A percentile compares a stretch with the other conserved stretches of the same genome.
phyloP scores from a whole-genome alignment of 23 red algal species.

The Cyanidiococcus yangmingshanensis region DNA sequence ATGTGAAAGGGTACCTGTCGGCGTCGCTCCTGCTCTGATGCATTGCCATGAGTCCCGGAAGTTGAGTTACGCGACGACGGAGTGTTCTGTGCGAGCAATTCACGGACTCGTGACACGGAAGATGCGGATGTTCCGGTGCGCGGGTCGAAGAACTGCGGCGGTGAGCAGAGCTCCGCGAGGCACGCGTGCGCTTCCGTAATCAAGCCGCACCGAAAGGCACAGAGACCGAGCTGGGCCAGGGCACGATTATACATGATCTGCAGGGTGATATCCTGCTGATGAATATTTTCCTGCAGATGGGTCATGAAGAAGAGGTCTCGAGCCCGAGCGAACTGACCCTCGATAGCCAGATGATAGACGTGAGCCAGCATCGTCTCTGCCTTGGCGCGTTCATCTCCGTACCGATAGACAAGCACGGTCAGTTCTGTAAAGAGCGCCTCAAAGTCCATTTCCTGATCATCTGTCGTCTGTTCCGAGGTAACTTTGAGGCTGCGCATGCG shows the following conservation, averaged over 20 bases:
- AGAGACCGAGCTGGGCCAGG: constrained; percentile 96
- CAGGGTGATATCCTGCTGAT: constrained; percentile 47
- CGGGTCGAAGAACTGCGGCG: constrained; percentile 34
- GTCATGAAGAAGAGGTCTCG: constrained; percentile 96
- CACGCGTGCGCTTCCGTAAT: constrained; percentile 60
- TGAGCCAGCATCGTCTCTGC: constrained; percentile 81
- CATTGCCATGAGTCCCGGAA: not conserved
- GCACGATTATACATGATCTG: constrained; percentile 94
- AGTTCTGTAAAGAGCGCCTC: constrained; percentile 40
- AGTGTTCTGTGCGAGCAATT: constrained; percentile 84
- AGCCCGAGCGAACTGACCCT: constrained; percentile 66
- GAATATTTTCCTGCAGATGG: constrained; percentile 92
- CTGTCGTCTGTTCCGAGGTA: constrained; percentile 13
- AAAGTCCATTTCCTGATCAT: not conserved
- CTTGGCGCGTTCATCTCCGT: constrained; percentile 85
- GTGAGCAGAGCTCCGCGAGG: constrained; percentile 85
- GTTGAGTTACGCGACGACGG: constrained; percentile 26
- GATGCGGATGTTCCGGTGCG: not conserved
- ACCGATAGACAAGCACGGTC: constrained; percentile 76
- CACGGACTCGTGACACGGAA: constrained; percentile 49
- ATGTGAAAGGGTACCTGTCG: constrained; percentile 96
- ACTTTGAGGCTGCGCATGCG: constrained; percentile 16
- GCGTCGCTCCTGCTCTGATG: constrained; percentile 46
- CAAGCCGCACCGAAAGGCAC: constrained; percentile 80
- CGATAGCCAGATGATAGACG: constrained; percentile 93